A percentile compares a stretch with the other conserved stretches of the same genome.
Evolutionary conservation across 208 protist genomes (phyloP).

Genomic region (Trypanosoma grayi): DNA sequence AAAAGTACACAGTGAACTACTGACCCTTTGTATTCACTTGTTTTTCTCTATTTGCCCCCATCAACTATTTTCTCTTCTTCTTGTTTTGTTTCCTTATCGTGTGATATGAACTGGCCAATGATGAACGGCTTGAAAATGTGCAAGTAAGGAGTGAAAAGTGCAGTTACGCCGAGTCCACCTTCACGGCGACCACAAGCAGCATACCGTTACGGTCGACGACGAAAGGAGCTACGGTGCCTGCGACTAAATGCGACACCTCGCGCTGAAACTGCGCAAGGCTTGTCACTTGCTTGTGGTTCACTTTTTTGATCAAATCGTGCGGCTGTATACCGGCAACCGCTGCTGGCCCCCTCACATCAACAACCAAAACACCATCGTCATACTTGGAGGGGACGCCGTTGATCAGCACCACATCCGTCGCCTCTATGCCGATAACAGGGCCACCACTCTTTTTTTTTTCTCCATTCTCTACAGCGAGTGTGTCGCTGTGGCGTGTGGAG

Average conservation of each 20-base stretch:
- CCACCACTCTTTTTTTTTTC: conserved; percentile 4
- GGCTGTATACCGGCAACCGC: conserved; percentile 49
- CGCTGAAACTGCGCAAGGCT: conserved; percentile 42
- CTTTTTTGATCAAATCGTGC: conserved; percentile 50
- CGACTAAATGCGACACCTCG: conserved; percentile 32
- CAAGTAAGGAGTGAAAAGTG: not conserved
- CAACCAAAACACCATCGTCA: conserved; percentile 58
- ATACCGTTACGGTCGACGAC: conserved; percentile 41
- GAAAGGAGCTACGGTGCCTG: conserved; percentile 35
- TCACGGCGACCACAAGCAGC: not conserved
- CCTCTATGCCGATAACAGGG: conserved; percentile 57
- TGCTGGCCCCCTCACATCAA: conserved; percentile 55
- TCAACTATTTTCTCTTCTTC: too few species aligned
- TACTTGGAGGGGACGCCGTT: conserved; percentile 58
- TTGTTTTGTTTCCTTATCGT: too few species aligned
- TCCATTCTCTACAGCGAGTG: not conserved
- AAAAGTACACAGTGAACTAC: too few species aligned
- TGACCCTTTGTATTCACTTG: too few species aligned
- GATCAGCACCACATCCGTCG: conserved; percentile 47
- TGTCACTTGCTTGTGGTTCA: conserved; percentile 41
- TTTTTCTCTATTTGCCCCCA: not conserved
- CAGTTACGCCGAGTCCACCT: conserved; percentile 6
- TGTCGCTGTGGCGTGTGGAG: not conserved
- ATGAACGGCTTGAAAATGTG: not conserved
- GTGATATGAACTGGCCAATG: not conserved